Percentiles rank a stretch among this genome's conserved stretches.
phyloP scores from a whole-genome alignment of 106 monocot species.

The Triglochin maritima region DNA sequence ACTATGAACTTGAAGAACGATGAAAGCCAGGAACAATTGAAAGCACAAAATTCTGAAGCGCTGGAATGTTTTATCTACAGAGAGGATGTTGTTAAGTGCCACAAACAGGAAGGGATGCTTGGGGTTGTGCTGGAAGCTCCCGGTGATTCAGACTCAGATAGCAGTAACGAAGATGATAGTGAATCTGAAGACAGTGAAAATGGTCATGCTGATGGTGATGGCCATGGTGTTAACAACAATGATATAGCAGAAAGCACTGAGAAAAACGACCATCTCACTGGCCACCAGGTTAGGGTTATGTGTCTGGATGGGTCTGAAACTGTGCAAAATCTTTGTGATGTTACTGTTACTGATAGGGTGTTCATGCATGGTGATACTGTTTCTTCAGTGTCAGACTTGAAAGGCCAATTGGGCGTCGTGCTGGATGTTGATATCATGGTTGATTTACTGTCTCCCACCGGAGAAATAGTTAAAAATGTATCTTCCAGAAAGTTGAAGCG shows the following conservation, averaged over 20 bases:
- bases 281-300: conserved; percentile 58
- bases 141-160: conserved; percentile 74
- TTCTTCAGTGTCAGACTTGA: conserved; percentile 65
- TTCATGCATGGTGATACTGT: conserved; percentile 84
- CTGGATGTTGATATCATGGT: conserved; percentile 61
- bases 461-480: conserved; percentile 43
- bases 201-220: conserved; percentile 11
- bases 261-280: conserved; percentile 31
- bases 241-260: conserved; percentile 11
- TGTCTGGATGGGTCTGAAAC: conserved; percentile 77
- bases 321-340: conserved; percentile 35
- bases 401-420: conserved; percentile 84
- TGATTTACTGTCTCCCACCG: conserved; percentile 42
- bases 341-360: conserved; percentile 54
- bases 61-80: conserved; percentile 44
- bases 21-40: too few relatives aligned
- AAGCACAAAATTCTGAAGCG: conserved; percentile 6
- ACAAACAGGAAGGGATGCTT: conserved; percentile 37
- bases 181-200: conserved; percentile 17
- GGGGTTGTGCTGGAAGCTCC: conserved; percentile 80
- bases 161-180: conserved; percentile 42
- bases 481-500: conserved; percentile 62
- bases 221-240: conserved; percentile 9
- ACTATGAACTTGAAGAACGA: too few relatives aligned
- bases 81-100: conserved; percentile 71